phyloP scores from a whole-genome alignment of 202 grass and related monocot genomes.

The Bolboschoenoplectus hybrid region DNA sequence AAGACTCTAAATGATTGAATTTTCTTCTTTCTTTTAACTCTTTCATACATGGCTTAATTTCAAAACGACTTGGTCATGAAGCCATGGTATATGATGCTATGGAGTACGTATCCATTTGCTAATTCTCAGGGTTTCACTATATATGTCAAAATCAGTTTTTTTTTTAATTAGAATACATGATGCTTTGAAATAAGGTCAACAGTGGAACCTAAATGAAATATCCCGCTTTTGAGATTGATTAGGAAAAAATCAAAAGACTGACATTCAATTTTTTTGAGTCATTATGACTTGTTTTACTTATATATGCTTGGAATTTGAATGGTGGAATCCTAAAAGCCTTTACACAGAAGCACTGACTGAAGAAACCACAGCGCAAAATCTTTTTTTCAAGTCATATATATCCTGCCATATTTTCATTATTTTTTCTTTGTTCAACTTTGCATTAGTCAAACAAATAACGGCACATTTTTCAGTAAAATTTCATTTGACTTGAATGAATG shows the following conservation, averaged over 20 bases:
- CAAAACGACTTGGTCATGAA: slow-evolving; percentile 17
- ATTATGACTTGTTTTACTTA: neutral
- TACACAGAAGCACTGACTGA: neutral
- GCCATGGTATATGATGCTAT: neutral
- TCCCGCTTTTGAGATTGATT: no score
- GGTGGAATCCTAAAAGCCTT: neutral
- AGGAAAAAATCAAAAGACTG: no score
- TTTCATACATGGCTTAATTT: neutral
- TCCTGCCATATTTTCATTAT: neutral
- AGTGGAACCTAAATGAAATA: neutral
- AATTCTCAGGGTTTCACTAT: neutral
- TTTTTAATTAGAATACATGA: no score
- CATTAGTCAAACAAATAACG: neutral
- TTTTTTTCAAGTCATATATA: neutral
- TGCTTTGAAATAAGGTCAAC: no score
- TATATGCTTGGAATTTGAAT: neutral
- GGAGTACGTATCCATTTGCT: neutral
- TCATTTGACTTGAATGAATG: neutral
- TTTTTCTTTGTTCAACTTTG: neutral
- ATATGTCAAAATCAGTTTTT: slow-evolving; percentile 3
- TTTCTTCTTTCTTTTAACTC: neutral
- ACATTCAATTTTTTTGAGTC: neutral
- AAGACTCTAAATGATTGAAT: neutral
- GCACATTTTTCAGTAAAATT: neutral
- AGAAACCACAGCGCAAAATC: neutral